phyloP scores from a whole-genome alignment of 1,284 basidiomycete species.

The Phenoliferia sp. region DNA sequence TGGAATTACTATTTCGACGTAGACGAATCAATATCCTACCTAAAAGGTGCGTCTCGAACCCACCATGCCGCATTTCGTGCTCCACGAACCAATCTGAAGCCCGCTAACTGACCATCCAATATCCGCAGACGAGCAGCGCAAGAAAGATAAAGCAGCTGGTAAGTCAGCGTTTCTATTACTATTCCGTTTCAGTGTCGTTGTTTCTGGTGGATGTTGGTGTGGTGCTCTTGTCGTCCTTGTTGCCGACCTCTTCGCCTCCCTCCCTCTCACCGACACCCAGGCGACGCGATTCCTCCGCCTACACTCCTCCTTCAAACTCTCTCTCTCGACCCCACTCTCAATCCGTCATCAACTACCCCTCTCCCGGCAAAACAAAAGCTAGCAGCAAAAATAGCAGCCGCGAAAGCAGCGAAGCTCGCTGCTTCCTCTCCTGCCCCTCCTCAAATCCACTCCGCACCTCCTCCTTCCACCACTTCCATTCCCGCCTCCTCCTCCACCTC shows the following conservation, averaged over 20 bases:
- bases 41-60: conserved; percentile 45
- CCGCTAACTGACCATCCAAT: not conserved
- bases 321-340: not conserved
- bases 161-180: conserved; percentile 43
- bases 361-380: conserved; percentile 19
- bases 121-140: conserved; percentile 31
- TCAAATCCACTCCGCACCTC: too few species aligned
- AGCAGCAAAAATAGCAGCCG: conserved; percentile 25
- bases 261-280: not conserved
- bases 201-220: not conserved
- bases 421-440: conserved; percentile 46
- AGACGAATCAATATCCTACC: conserved; percentile 66
- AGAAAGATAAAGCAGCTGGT: conserved; percentile 65
- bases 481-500: not conserved
- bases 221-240: not conserved
- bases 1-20: conserved; percentile 90
- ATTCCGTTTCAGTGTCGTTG: not conserved
- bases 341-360: not conserved
- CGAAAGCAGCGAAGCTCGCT: conserved; percentile 50
- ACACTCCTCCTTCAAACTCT: not conserved
- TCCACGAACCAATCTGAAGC: not conserved
- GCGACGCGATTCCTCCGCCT: conserved; percentile 5
- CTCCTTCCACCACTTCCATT: conserved; percentile 11
- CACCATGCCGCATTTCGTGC: not conserved
- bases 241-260: not conserved